Percentiles rank a stretch among this genome's conserved stretches.
These are phyloP conservation scores for Pythium coloratum DNA, from an alignment of 352 stramenopile genomes.

Conservation along the genomic window DNA sequence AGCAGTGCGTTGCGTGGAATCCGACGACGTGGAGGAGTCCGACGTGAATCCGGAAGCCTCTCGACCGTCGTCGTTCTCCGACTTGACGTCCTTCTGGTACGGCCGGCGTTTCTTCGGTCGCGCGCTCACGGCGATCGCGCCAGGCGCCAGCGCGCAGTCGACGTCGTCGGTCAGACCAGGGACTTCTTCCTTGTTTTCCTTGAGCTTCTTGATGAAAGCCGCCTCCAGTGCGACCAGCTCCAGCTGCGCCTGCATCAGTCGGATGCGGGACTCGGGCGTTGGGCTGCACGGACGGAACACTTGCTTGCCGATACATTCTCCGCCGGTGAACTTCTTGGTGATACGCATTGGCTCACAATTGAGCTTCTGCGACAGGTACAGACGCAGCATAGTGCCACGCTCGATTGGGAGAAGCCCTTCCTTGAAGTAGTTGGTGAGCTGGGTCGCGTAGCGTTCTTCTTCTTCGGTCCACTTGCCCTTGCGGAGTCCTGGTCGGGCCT, in stretches of 20 bases:
- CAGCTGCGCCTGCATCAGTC: constrained; percentile 72
- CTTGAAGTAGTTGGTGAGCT: constrained; percentile 86
- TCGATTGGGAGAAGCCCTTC: constrained; percentile 78
- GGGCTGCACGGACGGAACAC: constrained; percentile 77
- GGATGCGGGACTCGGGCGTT: constrained; percentile 61
- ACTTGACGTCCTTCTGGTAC: constrained; percentile 22
- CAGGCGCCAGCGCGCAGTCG: constrained; percentile 29
- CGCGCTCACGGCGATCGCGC: constrained; percentile 31
- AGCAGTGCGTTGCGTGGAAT: constrained; percentile 15
- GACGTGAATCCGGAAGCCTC: constrained; percentile 33
- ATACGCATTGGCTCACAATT: constrained; percentile 93
- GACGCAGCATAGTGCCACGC: constrained; percentile 87
- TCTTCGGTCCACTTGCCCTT: constrained; percentile 89
- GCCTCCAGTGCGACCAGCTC: constrained; percentile 73
- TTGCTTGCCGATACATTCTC: constrained; percentile 90
- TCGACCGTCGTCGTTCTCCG: constrained; percentile 23
- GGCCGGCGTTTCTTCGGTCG: constrained; percentile 33
- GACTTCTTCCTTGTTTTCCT: constrained; percentile 77
- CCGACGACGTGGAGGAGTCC: constrained; percentile 34
- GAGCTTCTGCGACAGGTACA: constrained; percentile 91
- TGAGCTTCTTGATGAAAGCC: constrained; percentile 75
- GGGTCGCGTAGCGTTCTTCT: constrained; percentile 69
- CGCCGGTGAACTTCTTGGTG: constrained; percentile 92
- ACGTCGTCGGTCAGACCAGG: constrained; percentile 54
- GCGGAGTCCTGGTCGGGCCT: constrained; percentile 77